Evolutionary conservation across 2,329 filamentous ascomycete genomes (phyloP), one percentile per base, ranked within the genome.

Genomic region (Penicillium sp.): DNA sequence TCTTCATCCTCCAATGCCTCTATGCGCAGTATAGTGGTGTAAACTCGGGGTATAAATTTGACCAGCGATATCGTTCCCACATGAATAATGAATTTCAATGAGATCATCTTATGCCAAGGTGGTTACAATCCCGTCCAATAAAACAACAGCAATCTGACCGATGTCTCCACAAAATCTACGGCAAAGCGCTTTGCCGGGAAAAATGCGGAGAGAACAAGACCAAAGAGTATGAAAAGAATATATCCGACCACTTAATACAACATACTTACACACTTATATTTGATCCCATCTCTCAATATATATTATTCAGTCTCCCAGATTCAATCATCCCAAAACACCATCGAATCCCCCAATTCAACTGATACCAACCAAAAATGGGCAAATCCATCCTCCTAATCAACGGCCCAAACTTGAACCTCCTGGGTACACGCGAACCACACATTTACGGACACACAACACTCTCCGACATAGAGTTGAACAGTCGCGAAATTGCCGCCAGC

Each of bases 321-420:
- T 1, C 25, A 43, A 4, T n/a, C 19, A 36, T 16, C n/a, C 4
- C 22, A 4, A 25, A 38, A n/a, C 14, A 28, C 42, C 26, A 35
- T 33, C 17, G 17, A 38, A 30, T 10, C 12, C 28, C 30, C 9
- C 19, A 41, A 45, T 3, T 22, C 26, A 7, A 22, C 19, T 7
- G 0, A 38, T 10, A 50, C 10, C 14, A 49, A 45, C 31, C 16
- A 48, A 67, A 55, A 63, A 72, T 72, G 69, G 60, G 54, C 35
- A 72, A 71, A 61, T 69, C 70, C 46, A 85, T 91, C 68, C 85
- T 91, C 63, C 79, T 91, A 61, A 85, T 91, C 77, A 91, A 91
- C 73, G 88, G 89, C n/a, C 88, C 88, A 31, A 92, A 92, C 72
- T 86, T 92, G 65, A 91, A 91, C 75, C 85, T 92, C 47, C 82